Evolutionary conservation across 2,329 filamentous ascomycete genomes (phyloP), one percentile per base, ranked within the genome.

Genomic region (Davidsoniella virescens): DNA sequence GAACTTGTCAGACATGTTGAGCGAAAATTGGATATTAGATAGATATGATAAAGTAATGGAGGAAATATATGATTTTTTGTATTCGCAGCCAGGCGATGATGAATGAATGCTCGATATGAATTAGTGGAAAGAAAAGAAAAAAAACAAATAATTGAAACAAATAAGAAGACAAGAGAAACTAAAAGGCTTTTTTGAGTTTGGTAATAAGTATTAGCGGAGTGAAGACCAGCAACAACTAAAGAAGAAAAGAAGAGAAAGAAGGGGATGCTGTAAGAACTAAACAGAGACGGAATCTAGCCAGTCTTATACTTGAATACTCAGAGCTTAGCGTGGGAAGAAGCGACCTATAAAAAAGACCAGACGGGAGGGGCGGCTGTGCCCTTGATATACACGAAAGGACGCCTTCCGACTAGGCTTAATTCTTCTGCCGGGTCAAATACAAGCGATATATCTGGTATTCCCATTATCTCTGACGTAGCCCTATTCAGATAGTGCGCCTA

Each of bases 1-100:
- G 46, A 61, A 64, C 57, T 72, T 72, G 38, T 58, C 56, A 23
- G 54, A 49, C 54, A 55, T 55, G 38, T 16, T 44, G 41, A 18
- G 40, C 10, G 25, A 25, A 17, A 41, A 20, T 40, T 33, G 4
- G 23, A 26, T 40, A 23, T 18, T 38, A 20, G 17, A 42, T n/a
- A n/a, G 16, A 44, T 5, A 38, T 50, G 33, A 16, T 29, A 25
- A 4, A 12, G 17, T 14, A 41, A 36, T 23, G 38, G 12, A 33
- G 29, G 5, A 33, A 33, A 33, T 33, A 12, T 33, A 33, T 9
- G 29, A 12, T 33, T 33, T 29, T 33, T 29, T 33, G 1, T 33
- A 9, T 33, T 2, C 9, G 29, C 29, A 33, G 29, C 29, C 29
- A 9, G 29, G 29, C 29, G 29, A 33, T 9, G 5, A 33, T 5